Conservation (phyloP, 768 basidiomycete genomes). For the Calocera viscosa region DNA sequence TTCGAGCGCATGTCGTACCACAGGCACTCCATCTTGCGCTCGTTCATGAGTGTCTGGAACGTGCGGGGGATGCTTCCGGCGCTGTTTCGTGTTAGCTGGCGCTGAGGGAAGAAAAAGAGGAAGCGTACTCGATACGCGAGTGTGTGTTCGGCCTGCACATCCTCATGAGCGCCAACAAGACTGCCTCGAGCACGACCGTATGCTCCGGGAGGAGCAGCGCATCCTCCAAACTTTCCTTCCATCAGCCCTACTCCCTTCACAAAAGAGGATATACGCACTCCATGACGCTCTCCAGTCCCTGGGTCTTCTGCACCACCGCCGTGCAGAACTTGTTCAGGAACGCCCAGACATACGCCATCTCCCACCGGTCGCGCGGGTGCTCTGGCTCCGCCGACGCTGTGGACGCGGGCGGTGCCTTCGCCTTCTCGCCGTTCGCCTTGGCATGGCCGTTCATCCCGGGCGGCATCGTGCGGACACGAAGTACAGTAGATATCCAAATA, state of each 20-base stretch:
- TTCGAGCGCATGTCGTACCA: conserved; percentile 58
- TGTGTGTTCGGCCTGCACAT: conserved; percentile 75
- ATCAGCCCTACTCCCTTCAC: conserved; percentile 7
- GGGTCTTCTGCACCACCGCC: conserved; percentile 55
- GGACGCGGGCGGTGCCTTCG: conserved; percentile 20
- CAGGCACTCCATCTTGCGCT: conserved; percentile 59
- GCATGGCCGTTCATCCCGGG: background rate
- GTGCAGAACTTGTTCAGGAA: conserved; percentile 72
- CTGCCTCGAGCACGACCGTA: conserved; percentile 56
- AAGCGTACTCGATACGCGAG: conserved; percentile 24
- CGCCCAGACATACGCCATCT: conserved; percentile 70
- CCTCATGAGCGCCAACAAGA: conserved; percentile 63
- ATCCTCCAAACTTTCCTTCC: conserved; percentile 51
- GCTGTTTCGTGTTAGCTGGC: conserved; percentile 34
- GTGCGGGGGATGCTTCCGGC: conserved; percentile 72
- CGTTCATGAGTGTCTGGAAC: conserved; percentile 44
- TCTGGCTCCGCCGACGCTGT: conserved; percentile 36
- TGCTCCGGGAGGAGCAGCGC: conserved; percentile 51
- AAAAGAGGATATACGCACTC: conserved; percentile 46
- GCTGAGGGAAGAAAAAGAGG: conserved; percentile 19
- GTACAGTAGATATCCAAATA: conserved; percentile 19
- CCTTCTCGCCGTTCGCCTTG: background rate
- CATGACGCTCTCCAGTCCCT: conserved; percentile 68
- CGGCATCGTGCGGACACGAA: conserved; percentile 23
- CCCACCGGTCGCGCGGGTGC: conserved; percentile 76